Evolutionary conservation across 495 filamentous ascomycete species (phyloP), one percentile per base, ranked within the genome.

Genomic region (Emericellopsis terricola): DNA sequence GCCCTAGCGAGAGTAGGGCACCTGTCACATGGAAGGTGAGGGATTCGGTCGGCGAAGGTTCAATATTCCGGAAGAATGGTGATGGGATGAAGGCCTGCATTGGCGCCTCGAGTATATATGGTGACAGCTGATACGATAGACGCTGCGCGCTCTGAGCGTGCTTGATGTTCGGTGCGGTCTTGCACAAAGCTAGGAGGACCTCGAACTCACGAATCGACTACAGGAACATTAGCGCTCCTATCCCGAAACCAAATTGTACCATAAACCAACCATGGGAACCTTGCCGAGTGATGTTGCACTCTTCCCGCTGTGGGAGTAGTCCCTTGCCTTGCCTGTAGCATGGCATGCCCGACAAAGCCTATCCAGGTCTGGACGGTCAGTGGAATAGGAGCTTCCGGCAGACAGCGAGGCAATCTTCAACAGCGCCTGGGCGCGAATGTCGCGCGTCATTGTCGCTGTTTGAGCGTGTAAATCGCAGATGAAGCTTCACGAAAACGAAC

Each of bases 11-110:
- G 23, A 96, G 65, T n/a, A 93, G 52, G 5, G 84, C 86, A 0
- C 63, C 67, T 1, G 81, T 76, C 29, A 96, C 63, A 39, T 77
- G 71, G 38, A 68, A 73, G n/a, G 80, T 77, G 19, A 96, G 64
- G 1, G 71, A 64, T 56, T 96, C 89, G 70, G 81, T 89, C 10
- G 89, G 91, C 2, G 87, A 93, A 8, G 84, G 82, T 41, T 81
- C 73, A 41, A 93, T 70, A 39, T 68, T 73, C 24, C 72, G 76
- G 38, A 94, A 73, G 50, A 80, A 81, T 1, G 87, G 81, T 28
- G 86, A 92, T 2, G 73, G 57, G 6, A 70, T 69, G 40, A 96
- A 79, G 16, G 65, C 49, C 48, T 94, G 89, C 32, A 64, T 61
- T 41, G 81, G 77, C 9, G 81, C 76, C 47, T 94, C 82, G 36